Base-by-base conservation (phyloP, 345 rosid genomes). In the Melaleuca quinquenervia region DNA sequence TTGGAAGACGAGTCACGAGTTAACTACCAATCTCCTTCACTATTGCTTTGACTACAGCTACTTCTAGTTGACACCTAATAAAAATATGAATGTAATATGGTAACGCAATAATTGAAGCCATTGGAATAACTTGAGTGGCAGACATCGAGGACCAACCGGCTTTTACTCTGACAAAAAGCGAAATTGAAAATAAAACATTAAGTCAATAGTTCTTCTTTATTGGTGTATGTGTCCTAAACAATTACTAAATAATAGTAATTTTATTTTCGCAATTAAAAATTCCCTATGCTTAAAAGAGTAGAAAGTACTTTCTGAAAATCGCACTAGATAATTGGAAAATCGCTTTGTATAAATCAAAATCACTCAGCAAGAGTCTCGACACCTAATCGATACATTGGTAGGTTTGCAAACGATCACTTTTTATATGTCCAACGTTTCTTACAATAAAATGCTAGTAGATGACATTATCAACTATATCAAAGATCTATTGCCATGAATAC, bases 361-460 rank as follows among this genome's bases (percentile, higher is more conserved):
- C n/a, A 36, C 24, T 36, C 6, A 5, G 1, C 6, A 70, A 70
- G 0, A 36, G 3, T 36, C 12, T 70, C 7, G 9, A 2, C 32
- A 6, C 13, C 78, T 70, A 18, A 70, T 0, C 7, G 3, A 36
- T 10, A 8, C 7, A 5, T 70, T 0, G 0, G 2, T 36, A 2
- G 12, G 1, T 18, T 64, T 32, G 44, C 9, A 3, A 32, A 70
- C 18, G 3, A 32, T 70, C 7, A 2, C 0, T 70, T 70, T 29
- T 21, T 36, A 0, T 70, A 70, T 32, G 7, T 70, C 44, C 26
- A 0, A 1, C 48, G 18, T 36, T 36, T 32, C 48, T 36, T 70
- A 8, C 7, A 3, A 6, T 10, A 44, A 41, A 13, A 52, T 11
- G 20, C 0, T 0, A 21, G 26, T 13, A 27, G n/a, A 5, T 1